Conservation (phyloP, 1,139 yeast genomes). For the Yamadazyma friedrichii region DNA sequence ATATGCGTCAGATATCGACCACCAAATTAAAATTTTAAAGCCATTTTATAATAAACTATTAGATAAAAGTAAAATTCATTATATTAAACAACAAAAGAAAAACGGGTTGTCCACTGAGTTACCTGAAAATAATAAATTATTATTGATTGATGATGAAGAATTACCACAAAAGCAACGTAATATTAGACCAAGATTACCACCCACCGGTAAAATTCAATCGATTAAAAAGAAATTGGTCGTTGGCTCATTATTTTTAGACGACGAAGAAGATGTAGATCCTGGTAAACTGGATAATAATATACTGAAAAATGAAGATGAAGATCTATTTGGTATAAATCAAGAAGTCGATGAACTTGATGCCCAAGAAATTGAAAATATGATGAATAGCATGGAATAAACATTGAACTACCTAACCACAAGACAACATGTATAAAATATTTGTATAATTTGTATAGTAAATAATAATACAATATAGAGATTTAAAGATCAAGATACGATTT, state of each 20-base stretch:
- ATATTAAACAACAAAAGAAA: conserved; percentile 52
- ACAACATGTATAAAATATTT: not conserved
- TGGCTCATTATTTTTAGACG: conserved; percentile 46
- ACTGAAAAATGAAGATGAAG: conserved; percentile 5
- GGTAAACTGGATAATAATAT: conserved; percentile 4
- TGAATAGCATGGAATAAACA: conserved; percentile 11
- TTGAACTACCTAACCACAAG: no score
- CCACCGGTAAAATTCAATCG: conserved; percentile 82
- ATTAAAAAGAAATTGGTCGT: conserved; percentile 63
- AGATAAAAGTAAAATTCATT: conserved; percentile 51
- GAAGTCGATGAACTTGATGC: conserved; percentile 15
- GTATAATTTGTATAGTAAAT: not conserved
- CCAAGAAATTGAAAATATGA: conserved; percentile 17
- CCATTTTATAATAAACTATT: conserved; percentile 56
- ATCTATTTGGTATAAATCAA: conserved; percentile 7
- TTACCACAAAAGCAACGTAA: conserved; percentile 78
- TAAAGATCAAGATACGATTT: not conserved
- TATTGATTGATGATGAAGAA: conserved; percentile 73
- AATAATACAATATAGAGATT: no score
- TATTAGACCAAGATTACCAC: conserved; percentile 84
- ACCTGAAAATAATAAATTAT: conserved; percentile 40
- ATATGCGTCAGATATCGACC: conserved; percentile 48
- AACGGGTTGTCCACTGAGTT: conserved; percentile 49
- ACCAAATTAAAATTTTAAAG: conserved; percentile 57
- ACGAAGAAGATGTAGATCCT: conserved; percentile 12